Evolutionary conservation across 352 stramenopile species (phyloP).

Genomic region (Globisporangium cederbergense): DNA sequence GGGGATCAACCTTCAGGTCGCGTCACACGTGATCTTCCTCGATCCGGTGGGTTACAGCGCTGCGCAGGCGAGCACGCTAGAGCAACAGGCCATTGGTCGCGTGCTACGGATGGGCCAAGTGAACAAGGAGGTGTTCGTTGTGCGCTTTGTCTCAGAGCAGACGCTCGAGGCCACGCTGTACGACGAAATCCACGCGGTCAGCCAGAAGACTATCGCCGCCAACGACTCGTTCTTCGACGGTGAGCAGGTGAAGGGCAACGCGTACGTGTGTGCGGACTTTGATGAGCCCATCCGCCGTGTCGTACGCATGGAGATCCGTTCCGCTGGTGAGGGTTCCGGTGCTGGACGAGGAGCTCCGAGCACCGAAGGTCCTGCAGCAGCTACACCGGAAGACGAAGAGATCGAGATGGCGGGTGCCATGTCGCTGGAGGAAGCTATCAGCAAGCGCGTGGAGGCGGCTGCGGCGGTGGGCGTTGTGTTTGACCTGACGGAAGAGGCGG

Average conservation of each 20-base stretch:
- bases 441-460: constrained; percentile 46
- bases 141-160: constrained; percentile 70
- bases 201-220: constrained; percentile 32
- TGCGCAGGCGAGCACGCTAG: constrained; percentile 69
- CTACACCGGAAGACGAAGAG: constrained; percentile 34
- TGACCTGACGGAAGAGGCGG: constrained; percentile 61
- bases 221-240: constrained; percentile 75
- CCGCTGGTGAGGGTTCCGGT: constrained; percentile 6
- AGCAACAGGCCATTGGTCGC: constrained; percentile 81
- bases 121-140: constrained; percentile 62
- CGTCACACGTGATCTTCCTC: constrained; percentile 80
- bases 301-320: constrained; percentile 51
- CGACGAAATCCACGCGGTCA: constrained; percentile 66
- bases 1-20: constrained; percentile 83
- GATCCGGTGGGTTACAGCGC: constrained; percentile 69
- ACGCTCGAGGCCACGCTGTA: constrained; percentile 74
- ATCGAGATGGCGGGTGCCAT: constrained; percentile 70
- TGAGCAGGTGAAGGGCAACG: constrained; percentile 34
- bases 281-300: constrained; percentile 47
- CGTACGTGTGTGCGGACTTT: constrained; percentile 59
- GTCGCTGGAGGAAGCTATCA: constrained; percentile 75
- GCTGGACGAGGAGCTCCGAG: constrained; percentile 6
- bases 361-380: not conserved
- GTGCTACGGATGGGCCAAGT: constrained; percentile 84
- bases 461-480: constrained; percentile 55